Conservation (phyloP, 768 basidiomycete species). For the Tricholoma furcatifolium region DNA sequence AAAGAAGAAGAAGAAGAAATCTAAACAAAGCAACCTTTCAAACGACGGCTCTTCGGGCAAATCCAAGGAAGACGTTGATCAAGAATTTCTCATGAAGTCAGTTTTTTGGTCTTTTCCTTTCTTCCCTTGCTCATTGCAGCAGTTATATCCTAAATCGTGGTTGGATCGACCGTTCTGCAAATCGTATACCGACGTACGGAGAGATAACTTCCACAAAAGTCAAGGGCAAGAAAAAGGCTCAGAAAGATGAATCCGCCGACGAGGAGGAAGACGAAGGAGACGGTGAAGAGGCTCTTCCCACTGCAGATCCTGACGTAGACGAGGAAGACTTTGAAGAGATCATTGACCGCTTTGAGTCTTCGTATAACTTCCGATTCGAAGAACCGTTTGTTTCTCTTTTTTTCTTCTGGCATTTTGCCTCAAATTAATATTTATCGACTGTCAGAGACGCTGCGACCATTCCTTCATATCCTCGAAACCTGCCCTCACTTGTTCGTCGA, state of each 20-base stretch:
- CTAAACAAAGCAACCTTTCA: constrained; percentile 31
- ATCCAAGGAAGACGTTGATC: constrained; percentile 64
- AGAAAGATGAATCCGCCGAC: constrained; percentile 20
- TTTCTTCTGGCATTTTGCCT: constrained; percentile 9
- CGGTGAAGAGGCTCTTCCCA: constrained; percentile 20
- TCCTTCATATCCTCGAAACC: constrained; percentile 72
- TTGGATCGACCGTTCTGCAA: constrained; percentile 83
- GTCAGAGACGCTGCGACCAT: constrained; percentile 65
- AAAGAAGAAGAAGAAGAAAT: constrained; percentile 37
- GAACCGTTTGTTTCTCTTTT: constrained; percentile 68
- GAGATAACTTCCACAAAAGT: constrained; percentile 61
- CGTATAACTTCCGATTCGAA: constrained; percentile 97
- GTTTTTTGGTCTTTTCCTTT: constrained; percentile 25
- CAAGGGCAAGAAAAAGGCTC: constrained; percentile 32
- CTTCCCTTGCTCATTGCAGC: neutral
- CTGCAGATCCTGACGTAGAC: constrained; percentile 34
- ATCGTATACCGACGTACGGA: constrained; percentile 79
- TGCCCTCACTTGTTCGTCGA: constrained; percentile 63
- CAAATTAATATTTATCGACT: neutral
- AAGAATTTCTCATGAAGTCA: constrained; percentile 89
- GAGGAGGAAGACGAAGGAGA: constrained; percentile 19
- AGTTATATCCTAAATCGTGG: constrained; percentile 98
- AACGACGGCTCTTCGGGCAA: constrained; percentile 26
- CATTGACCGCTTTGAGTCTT: constrained; percentile 90
- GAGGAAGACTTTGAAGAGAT: constrained; percentile 88